Evolutionary conservation across 441 rosid species (phyloP), one percentile per base, ranked within the genome.

Genomic region (Dalechampia spathulata): DNA sequence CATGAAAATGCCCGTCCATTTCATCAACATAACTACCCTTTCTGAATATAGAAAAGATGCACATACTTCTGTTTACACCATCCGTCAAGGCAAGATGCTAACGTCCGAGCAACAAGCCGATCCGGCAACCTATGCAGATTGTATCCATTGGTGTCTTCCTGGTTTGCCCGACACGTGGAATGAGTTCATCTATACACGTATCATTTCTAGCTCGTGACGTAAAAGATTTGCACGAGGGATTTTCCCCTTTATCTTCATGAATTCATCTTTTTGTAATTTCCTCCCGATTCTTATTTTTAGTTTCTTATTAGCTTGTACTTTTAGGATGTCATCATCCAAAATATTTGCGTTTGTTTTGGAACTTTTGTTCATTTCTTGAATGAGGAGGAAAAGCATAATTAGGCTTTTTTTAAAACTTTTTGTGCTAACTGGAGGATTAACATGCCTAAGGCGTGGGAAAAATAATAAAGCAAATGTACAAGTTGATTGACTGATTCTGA

Each of bases 41-140:
- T 90, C 93, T 0, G 97, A 86, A 47, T 86, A 76, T 51, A 69
- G 95, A 66, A 90, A 86, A 71, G 97, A 90, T 68, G 97, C 93
- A n/a, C 97, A 90, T 48, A 90, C 95, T n/a, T 77, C 93, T 1
- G 81, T 86, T 22, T 16, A 84, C 55, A 90, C 97, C 5, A 79
- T 83, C 60, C 85, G 95, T 1, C 97, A 90, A 61, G 95, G 95
- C 62, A 81, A 86, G 64, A 63, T 84, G 76, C 65, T 86, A 20
- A 81, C 90, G 0, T 75, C 81, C 14, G 84, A 81, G 22, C 97
- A 90, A 46, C 65, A 81, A 49, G 93, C 87, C 1, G 87, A 90
- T 57, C 95, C 95, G 0, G 70, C 78, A 7, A 84, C 73, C 0
- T 86, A 73, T 26, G 97, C 91, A 0, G 94, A 83, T 61, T 88